Evolutionary conservation across 2,329 filamentous ascomycete species (phyloP), one percentile per base, ranked within the genome.

Genomic region (Nothophoma quercina): DNA sequence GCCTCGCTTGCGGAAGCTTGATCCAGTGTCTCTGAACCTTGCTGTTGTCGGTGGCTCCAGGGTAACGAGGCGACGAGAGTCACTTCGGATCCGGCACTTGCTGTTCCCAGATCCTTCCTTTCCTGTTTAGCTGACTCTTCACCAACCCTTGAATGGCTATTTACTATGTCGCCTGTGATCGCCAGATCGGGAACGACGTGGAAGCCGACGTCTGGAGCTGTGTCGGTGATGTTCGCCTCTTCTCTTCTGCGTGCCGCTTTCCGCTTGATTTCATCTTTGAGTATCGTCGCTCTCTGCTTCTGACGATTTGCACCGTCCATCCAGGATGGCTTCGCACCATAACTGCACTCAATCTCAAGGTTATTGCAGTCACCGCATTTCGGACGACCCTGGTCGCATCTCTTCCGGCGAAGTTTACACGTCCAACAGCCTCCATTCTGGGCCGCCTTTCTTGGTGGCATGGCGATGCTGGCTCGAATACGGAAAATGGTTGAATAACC

Each of bases 391-490:
- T 55, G 33, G 19, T 63, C 55, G 34, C 58, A 63, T 23, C 47
- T 57, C 28, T 61, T 63, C 36, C 55, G 58, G 21, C 60, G 60
- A 9, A 59, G 50, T 29, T 46, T 51, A 38, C 60, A 63, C 6
- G 53, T 59, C 60, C 60, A 63, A 35, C 60, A 63, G 8, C 56
- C 54, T 25, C 44, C 49, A 23, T 34, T 60, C n/a, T n/a, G n/a
- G n/a, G n/a, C n/a, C n/a, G n/a, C n/a, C n/a, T n/a, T n/a, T n/a
- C n/a, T n/a, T n/a, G n/a, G n/a, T n/a, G n/a, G n/a, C n/a, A n/a
- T n/a, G n/a, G n/a, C n/a, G n/a, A n/a, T n/a, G n/a, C n/a, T n/a
- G n/a, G n/a, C n/a, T n/a, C n/a, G n/a, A n/a, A n/a, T n/a, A n/a
- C n/a, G n/a, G n/a, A n/a, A n/a, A n/a, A n/a, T n/a, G n/a, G n/a